Evolutionary conservation across 148 eudicot genomes (phyloP), one percentile per base, ranked within the genome.

Genomic region (Vaccinium darrowii): DNA sequence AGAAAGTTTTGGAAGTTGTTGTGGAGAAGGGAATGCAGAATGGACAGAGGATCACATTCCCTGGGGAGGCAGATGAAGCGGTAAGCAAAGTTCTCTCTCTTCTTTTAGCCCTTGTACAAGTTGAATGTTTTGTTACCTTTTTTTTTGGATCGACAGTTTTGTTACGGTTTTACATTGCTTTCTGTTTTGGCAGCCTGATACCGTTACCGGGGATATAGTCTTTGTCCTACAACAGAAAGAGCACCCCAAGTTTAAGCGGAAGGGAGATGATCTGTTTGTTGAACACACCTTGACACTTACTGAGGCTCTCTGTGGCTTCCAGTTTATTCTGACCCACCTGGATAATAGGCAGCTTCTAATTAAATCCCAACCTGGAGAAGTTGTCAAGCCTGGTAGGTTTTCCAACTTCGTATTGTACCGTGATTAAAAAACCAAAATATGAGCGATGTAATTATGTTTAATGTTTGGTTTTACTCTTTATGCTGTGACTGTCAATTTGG

Each of bases 1-100:
- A 91, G 90, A 91, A 91, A 86, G 91, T 91, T 21, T 77, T 89
- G 82, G 91, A 91, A 88, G 93, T 91, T 7, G 36, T 25, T 21
- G 93, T 91, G 25, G 93, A 91, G 72, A 91, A 91, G 86, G 93
- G 93, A 11, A 91, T 89, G 93, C 91, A 89, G 62, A 88, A 91
- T 82, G 91, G 91, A 36, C 93, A 91, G 87, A 89, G 74, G 78
- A 86, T 91, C 57, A 91, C 92, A 6, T 90, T 90, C 81, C 88
- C 91, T 76, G 92, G 92, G 30, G 92, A 89, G 82, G 91, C 92
- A 65, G 92, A 90, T 86, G 91, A 90, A 82, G 91, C 92, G 36
- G 92, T 90, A 90, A 84, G 90, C 65, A 39, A 50, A 18, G 18
- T 18, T 19, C 23, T 78, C 14, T n/a, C 53, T 62, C 53, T 30